Base-by-base conservation (phyloP, 1,139 yeast genomes). In the Meyerozyma smithsonii region DNA sequence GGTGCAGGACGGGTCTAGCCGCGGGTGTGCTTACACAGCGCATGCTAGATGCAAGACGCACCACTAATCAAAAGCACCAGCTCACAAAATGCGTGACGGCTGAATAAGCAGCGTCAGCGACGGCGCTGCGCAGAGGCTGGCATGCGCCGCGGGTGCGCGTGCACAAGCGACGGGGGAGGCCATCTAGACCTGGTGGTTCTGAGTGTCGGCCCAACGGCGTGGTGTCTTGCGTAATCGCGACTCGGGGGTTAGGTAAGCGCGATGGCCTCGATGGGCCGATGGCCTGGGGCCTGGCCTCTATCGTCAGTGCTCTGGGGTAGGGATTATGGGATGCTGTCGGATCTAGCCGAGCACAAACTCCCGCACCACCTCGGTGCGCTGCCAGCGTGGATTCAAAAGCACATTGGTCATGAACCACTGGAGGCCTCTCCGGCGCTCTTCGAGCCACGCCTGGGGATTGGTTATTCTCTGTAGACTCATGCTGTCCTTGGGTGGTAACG, bases 361-460 rank as follows among this genome's bases (percentile, higher is more conserved):
- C 46, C 72, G 73, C 8, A 83, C 78, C 8, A 70, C 64, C 1
- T 55, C 55, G 19, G 74, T 61, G 39, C 67, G 64, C 45, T 77
- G 74, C 47, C 77, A 65, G 7, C 64, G 62, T 0, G 94, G 92
- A 50, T 85, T 82, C 50, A 87, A 63, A 28, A 86, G 56, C 4
- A 84, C 77, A 47, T 81, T 79, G 45, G 79, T 76, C 51, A 84
- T 55, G 58, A 87, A 86, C 73, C 81, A 86, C 52, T 85, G 94
- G 16, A 86, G 62, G 0, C 92, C 88, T 39, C 73, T 70, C 10
- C 89, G 61, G 35, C 96, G 61, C 23, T 66, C 66, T 44, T 76
- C 84, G 28, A 86, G 57, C 72, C 89, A 86, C 28, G 46, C 50
- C 20, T 47, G 56, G 6, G 67, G 56, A 47, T 71, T 64, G 38